A percentile compares a stretch with the other conserved stretches of the same genome.
phyloP scores from a whole-genome alignment of 345 rosid species.

The Carallia brachiata region DNA sequence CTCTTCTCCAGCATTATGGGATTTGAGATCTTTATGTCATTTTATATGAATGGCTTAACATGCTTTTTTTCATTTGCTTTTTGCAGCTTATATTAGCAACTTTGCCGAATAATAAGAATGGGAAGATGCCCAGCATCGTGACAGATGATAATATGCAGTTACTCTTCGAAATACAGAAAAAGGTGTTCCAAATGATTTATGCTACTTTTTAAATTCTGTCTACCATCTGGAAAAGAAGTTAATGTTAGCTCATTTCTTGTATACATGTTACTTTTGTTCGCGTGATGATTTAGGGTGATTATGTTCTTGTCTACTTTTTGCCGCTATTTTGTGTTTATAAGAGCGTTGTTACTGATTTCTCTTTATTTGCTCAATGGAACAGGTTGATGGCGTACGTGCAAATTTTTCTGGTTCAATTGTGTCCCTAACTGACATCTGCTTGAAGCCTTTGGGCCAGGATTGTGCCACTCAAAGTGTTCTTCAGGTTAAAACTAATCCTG shows the following conservation, averaged over 20 bases:
- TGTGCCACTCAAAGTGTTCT: slow-evolving; percentile 27
- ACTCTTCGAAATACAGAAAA: slow-evolving; percentile 26
- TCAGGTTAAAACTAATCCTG: slow-evolving; percentile 18
- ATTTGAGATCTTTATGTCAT: not conserved
- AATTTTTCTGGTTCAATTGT: slow-evolving; percentile 21
- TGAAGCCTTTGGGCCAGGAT: slow-evolving; percentile 26
- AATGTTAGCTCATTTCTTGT: not conserved
- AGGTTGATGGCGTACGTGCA: slow-evolving; percentile 25
- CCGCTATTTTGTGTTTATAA: not conserved
- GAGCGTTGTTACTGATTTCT: not conserved
- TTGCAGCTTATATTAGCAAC: slow-evolving; percentile 29
- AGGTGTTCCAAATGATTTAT: slow-evolving; percentile 8
- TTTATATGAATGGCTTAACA: not conserved
- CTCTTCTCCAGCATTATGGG: not conserved
- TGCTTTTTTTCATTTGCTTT: not conserved
- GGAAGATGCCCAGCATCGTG: slow-evolving; percentile 14
- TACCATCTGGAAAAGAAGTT: not conserved
- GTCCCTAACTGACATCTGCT: slow-evolving; percentile 24
- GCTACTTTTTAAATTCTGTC: not conserved
- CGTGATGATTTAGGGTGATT: not conserved
- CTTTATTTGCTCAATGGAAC: not conserved
- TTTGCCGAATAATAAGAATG: slow-evolving; percentile 8
- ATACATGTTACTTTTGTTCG: not conserved
- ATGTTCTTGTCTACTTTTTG: not conserved
- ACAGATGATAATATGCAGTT: slow-evolving; percentile 26